Base-by-base conservation (phyloP, 2,329 filamentous ascomycete species). In the Claviceps paspali region DNA sequence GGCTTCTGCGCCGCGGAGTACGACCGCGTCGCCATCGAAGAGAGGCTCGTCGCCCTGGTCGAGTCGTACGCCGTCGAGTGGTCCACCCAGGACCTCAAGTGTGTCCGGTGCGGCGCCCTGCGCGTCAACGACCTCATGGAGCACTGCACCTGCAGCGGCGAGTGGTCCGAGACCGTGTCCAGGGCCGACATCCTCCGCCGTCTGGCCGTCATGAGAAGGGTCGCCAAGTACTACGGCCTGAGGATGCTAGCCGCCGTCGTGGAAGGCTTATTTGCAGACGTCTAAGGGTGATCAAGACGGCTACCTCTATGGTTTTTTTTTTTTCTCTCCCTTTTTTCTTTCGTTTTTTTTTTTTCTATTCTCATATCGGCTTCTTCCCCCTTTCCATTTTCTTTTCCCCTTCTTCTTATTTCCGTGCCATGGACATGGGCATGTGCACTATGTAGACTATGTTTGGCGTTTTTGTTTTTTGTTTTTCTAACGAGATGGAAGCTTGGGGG, bases 71-170 rank as follows among this genome's bases (percentile, higher is more conserved):
- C 84, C 6, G 70, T 84, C 19, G 76, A 81, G 49, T 98, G 92
- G 87, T 70, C 76, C 44, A 83, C 79, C 24, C 88, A 96, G 61
- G 91, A 98, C 56, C 60, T 96, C 40, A 85, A 85, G 59, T 98
- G 91, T 47, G 54, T 51, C 22, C 67, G 70, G 41, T 82, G 77
- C 55, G 74, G 70, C 23, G 84, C 84, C 47, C 59, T 94, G 28
- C 67, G 85, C 52, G 68, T 83, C 29, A 96, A 94, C 54, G 88
- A 95, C 51, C 92, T 96, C 49, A 86, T 91, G 77, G 88, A 95
- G 56, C 87, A 96, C 58, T 98, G 92, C 59, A 81, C 79, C 9
- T 98, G 91, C 64, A 84, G 83, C 43, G 91, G 91, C 3, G 71
- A 73, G 41, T 98, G 91, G 91, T 70, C 68, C 14, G 75, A 75